Evolutionary conservation across 2,329 filamentous ascomycete species (phyloP), one percentile per base, ranked within the genome.

Genomic region (Apiospora pterosperma): DNA sequence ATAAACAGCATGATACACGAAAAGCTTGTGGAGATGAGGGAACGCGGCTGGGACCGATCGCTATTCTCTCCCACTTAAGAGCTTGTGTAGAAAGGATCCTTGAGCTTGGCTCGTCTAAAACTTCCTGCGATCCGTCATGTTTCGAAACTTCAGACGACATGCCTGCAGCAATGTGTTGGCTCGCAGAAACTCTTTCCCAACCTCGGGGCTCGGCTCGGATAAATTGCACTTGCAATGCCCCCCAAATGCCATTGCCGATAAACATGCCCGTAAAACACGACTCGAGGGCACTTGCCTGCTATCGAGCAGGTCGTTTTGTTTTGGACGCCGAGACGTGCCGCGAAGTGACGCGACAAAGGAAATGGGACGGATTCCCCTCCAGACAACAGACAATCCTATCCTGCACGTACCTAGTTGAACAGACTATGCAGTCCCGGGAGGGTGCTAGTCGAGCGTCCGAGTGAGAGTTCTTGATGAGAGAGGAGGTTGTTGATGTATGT

Each of bases 1-100:
- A 66, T 62, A 66, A 61, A 61, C 64, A 66, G 36, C 60, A 66
- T 67, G 66, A 69, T 60, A 67, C 63, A 65, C 52, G 61, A 64
- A 38, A 61, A 63, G 65, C 62, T 62, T 62, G 38, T 62, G 36
- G 39, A 42, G 60, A 12, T 14, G 38, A 34, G 39, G 60, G 48
- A 39, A 48, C 38, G 36, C 60, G 36, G 23, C 25, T 36, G 36
- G 44, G 48, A 55, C 64, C 64, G 63, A 63, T 65, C 44, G 59
- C 64, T 61, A 62, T 52, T 42, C 41, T 59, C 60, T 34, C 48
- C 48, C 48, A 65, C 60, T 55, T 52, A 52, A 59, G 36, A 41
- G 48, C 21, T 41, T 61, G 25, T 19, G 23, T 25, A 41, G 28
- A 41, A 36, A 39, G 60, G 39, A 34, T 42, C 38, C 39, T 62